Base-by-base conservation (phyloP, 2,329 filamentous ascomycete genomes). In the Monosporascus sp. region DNA sequence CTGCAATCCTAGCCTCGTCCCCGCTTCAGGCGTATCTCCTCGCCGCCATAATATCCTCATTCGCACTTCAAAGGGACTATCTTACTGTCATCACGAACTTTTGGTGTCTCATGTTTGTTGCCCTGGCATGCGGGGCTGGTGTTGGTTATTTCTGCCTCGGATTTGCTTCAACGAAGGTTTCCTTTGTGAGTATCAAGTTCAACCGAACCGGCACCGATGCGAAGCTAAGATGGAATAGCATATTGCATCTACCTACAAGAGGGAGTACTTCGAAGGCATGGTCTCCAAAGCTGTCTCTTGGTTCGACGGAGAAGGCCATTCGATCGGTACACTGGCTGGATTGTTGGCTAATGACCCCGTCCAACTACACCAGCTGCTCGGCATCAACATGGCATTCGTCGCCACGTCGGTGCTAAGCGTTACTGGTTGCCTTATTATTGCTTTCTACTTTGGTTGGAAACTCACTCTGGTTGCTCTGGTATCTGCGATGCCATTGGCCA, bases 401-500 rank as follows among this genome's bases (percentile, higher is more conserved):
- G 75, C 75, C 49, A 81, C 87, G 25, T 83, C 85, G 1, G 63
- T 87, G 9, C 83, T 89, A 65, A 86, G 82, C 51, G 71, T 91
- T 2, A 59, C 81, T 2, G 88, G 87, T 0, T 85, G 81, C 11
- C 69, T 89, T 15, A 72, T 78, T 45, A 84, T 92, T 49, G 78
- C 86, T 1, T 90, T 90, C 60, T 74, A 78, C 7, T 90, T 87
- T 64, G 86, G 86, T 1, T 92, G 88, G 88, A 91, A 90, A 65
- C 74, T 92, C 7, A 82, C 85, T 0, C 71, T 90, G 0, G 83
- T 92, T 0, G 78, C 81, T 0, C 70, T 85, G 9, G 86, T 83
- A 58, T 82, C 86, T 1, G 77, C 80, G 3, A 69, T 82, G 57
- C 80, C 80, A 0, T 63, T 82, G 18, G 70, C 76, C 47, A 59